Evolutionary conservation across 108 stramenopile species (phyloP).

Genomic region (Fistulifera solaris): DNA sequence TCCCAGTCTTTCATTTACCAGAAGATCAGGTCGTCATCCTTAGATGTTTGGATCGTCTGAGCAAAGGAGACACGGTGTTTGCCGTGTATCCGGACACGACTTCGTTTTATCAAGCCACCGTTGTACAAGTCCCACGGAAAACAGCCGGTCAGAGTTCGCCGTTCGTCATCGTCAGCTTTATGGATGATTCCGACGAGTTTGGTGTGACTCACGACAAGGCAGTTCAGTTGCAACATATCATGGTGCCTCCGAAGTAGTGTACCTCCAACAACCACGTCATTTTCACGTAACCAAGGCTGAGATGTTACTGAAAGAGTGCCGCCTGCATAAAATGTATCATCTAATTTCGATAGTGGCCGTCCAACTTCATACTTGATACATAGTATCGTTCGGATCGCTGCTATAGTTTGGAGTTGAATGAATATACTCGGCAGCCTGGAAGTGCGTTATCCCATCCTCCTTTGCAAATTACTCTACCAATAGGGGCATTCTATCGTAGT

Average conservation of each 20-base stretch:
- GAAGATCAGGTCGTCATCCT: conserved; percentile 54
- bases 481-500: too few species aligned
- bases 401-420: too few species aligned
- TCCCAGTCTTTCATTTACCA: conserved; percentile 50
- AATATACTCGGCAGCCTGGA: too few species aligned
- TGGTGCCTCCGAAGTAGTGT: conserved; percentile 46
- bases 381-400: too few species aligned
- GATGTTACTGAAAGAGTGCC: too few species aligned
- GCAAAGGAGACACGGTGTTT: conserved; percentile 52
- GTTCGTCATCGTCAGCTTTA: conserved; percentile 72
- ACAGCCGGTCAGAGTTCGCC: conserved; percentile 18
- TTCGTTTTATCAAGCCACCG: conserved; percentile 71
- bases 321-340: too few species aligned
- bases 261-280: too few species aligned
- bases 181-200: conserved; percentile 69
- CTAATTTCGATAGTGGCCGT: too few species aligned
- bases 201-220: conserved; percentile 78
- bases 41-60: conserved; percentile 23
- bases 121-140: conserved; percentile 40
- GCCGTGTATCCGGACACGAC: conserved; percentile 86
- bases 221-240: conserved; percentile 57
- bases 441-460: too few species aligned
- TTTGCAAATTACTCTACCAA: too few species aligned
- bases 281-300: too few species aligned
- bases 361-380: too few species aligned